Evolutionary conservation across 768 basidiomycete genomes (phyloP), one percentile per base, ranked within the genome.

Genomic region (Phlebiopsis gigantea): DNA sequence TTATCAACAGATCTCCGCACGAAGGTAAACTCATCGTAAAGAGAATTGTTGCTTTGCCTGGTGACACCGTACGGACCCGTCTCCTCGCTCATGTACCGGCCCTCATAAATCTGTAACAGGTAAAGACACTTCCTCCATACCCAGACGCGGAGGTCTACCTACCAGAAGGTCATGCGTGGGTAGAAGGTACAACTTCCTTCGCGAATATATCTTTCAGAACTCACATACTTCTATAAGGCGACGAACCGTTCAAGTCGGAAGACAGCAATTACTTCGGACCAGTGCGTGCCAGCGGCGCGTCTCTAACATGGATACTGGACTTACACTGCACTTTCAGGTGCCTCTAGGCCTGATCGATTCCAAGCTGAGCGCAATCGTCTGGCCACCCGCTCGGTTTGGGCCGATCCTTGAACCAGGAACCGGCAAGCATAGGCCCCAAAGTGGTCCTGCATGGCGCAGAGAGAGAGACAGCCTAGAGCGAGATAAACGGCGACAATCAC

Each of bases 181-280:
- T 90, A 50, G 88, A 90, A 79, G 88, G 85, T 83, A 51, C 50
- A 73, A 53, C 12, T 42, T 15, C 21, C 4, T 14, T 15, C 24
- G 17, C 2, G 26, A n/a, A 1, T n/a, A 29, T 21, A 6, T 17
- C 2, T 30, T 4, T 12, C 9, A 9, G 15, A 17, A 15, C 10
- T 48, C 47, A 29, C 28, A 48, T 30, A 24, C 45, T 24, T 15
- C n/a, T 19, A 19, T 17, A 47, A 87, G 86, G 86, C 7, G 86
- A 88, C 58, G 83, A 87, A 64, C 75, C 78, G 4, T 85, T 83
- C 62, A 76, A 80, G 55, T 86, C 82, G 8, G 76, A 83, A 53
- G 88, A 89, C 63, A 89, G 87, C 71, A 89, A 88, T 66, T 68
- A 72, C 0, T 87, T 86, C 67, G 88, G 88, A 6, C 83, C 88